A percentile compares a stretch with the other conserved stretches of the same genome.
Evolutionary conservation across 371 early-diverging fungal species (phyloP).

Genomic region (Rhizomucor miehei): DNA sequence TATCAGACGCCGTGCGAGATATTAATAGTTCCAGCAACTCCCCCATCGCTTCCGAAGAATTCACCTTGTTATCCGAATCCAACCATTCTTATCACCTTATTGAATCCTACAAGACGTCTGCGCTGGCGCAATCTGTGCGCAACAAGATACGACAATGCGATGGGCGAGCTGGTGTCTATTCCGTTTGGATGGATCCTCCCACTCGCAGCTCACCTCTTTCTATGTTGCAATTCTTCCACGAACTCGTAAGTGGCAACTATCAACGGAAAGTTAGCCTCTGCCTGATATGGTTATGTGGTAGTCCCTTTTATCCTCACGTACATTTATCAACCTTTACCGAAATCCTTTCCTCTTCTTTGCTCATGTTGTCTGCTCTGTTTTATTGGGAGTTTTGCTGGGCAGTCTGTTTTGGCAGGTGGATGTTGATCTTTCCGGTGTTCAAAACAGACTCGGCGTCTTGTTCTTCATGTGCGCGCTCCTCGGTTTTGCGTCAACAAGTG

Average conservation of each 20-base stretch:
- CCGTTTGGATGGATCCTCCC: conserved; percentile 26
- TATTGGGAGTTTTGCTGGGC: conserved; percentile 61
- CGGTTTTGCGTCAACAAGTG: conserved; percentile 73
- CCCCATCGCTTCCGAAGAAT: conserved; percentile 17
- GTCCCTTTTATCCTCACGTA: conserved; percentile 42
- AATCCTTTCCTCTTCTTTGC: conserved; percentile 47
- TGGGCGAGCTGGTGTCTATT: conserved; percentile 8
- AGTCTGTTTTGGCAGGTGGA: conserved; percentile 78
- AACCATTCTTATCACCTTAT: conserved; percentile 38
- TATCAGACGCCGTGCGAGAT: conserved; percentile 16
- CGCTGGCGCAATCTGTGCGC: conserved; percentile 11
- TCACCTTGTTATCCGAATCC: conserved; percentile 29
- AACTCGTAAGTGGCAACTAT: conserved; percentile 38
- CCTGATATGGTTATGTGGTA: not conserved
- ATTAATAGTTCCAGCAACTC: conserved; percentile 4
- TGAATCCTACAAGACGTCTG: conserved; percentile 32
- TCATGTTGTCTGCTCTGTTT: conserved; percentile 30
- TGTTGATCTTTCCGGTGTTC: conserved; percentile 76
- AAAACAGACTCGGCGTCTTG: conserved; percentile 78
- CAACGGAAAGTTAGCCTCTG: not conserved
- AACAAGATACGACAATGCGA: conserved; percentile 15
- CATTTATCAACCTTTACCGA: conserved; percentile 46
- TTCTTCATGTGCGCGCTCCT: conserved; percentile 84
- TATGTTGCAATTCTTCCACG: conserved; percentile 42
- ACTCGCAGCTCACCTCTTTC: conserved; percentile 73